Evolutionary conservation across 352 stramenopile genomes (phyloP).

Genomic region (Bremia lactucae): DNA sequence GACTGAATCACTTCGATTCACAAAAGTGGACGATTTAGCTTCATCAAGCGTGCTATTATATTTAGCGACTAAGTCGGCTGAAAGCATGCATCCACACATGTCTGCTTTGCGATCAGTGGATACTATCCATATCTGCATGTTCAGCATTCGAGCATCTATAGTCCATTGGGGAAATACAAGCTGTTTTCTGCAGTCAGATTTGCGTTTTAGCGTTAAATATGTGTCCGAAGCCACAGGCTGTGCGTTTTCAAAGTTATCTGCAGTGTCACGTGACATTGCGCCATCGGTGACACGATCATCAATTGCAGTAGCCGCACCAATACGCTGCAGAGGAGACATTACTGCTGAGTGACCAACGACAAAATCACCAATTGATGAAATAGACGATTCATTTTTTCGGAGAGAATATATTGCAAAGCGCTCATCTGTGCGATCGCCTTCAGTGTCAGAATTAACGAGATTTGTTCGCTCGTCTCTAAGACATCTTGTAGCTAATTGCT

Average conservation of each 20-base stretch:
- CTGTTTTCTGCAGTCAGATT: conserved; percentile 4
- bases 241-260: conserved; percentile 14
- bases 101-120: conserved; percentile 52
- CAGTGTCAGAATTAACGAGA: conserved; percentile 24
- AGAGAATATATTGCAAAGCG: conserved; percentile 19
- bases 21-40: conserved; percentile 1
- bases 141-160: conserved; percentile 31
- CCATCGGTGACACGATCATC: conserved; percentile 15
- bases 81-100: conserved; percentile 42
- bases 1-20: conserved; percentile 13
- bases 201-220: not conserved
- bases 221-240: conserved; percentile 7
- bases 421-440: conserved; percentile 18
- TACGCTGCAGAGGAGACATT: conserved; percentile 35
- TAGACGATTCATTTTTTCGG: conserved; percentile 42
- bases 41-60: conserved; percentile 17
- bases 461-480: conserved; percentile 10
- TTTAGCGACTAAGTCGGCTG: conserved; percentile 16
- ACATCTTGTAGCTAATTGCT: conserved; percentile 19
- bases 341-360: conserved; percentile 22
- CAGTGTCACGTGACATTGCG: conserved; percentile 20
- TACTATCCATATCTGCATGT: conserved; percentile 57
- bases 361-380: conserved; percentile 35
- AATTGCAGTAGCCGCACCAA: conserved; percentile 24
- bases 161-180: conserved; percentile 23